Evolutionary conservation across 2,329 filamentous ascomycete species (phyloP).

Genomic region (Sclerotinia trifoliorum): DNA sequence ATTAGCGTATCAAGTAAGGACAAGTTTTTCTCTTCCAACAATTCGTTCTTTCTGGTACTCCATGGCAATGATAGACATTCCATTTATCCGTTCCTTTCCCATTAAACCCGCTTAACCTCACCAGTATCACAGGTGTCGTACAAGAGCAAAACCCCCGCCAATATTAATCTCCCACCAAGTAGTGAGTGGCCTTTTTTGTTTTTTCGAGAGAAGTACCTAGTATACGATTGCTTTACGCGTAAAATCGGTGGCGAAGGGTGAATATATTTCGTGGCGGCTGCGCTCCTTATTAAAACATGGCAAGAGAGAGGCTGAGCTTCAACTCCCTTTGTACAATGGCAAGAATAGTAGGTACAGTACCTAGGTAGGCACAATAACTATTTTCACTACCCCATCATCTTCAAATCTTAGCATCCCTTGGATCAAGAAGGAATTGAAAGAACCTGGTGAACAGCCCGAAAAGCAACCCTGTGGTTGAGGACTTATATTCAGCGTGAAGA

Average conservation of each 20-base stretch:
- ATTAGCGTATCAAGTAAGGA: slow-evolving; percentile 20
- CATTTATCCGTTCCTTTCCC: background rate
- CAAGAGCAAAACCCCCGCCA: background rate
- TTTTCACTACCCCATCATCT: background rate
- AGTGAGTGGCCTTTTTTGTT: background rate
- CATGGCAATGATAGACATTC: background rate
- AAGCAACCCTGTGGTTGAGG: background rate
- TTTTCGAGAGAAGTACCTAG: background rate
- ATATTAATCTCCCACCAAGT: background rate
- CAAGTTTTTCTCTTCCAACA: slow-evolving; percentile 13
- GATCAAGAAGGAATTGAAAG: slow-evolving; percentile 4
- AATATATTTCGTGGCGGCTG: slow-evolving; percentile 6
- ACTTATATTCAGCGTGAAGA: slow-evolving; percentile 5
- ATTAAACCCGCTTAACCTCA: background rate
- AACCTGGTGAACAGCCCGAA: too few relatives aligned
- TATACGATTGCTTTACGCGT: background rate
- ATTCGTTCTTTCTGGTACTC: slow-evolving; percentile 4
- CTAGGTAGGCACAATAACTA: too few relatives aligned
- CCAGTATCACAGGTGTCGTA: background rate
- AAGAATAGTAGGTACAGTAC: background rate
- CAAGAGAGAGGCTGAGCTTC: slow-evolving; percentile 3
- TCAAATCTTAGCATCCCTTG: slow-evolving; percentile 3
- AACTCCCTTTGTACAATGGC: slow-evolving; percentile 6
- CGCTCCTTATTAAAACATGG: background rate
- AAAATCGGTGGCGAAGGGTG: background rate